Conservation (phyloP, 352 stramenopile genomes). For the Phytophthora capsici region DNA sequence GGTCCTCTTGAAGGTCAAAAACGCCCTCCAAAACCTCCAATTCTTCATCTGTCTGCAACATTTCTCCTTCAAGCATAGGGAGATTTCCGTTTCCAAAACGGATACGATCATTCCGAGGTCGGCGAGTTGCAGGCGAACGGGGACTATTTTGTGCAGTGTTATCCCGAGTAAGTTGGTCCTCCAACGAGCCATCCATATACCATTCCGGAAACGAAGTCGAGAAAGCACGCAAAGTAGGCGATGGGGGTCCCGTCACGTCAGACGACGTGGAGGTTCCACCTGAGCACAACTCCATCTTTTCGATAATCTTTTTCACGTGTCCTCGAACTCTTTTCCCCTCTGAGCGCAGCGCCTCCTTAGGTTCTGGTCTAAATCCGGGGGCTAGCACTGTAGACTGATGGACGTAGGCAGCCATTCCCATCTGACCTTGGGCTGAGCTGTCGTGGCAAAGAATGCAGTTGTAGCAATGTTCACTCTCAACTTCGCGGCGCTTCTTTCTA, state of each 20-base stretch:
- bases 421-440: constrained; percentile 76
- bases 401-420: constrained; percentile 86
- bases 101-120: constrained; percentile 54
- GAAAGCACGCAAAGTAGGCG: constrained; percentile 66
- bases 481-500: constrained; percentile 56
- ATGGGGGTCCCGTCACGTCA: constrained; percentile 48
- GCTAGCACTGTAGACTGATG: constrained; percentile 89
- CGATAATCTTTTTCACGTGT: constrained; percentile 76
- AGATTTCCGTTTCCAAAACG: constrained; percentile 46
- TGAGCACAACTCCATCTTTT: constrained; percentile 88
- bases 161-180: constrained; percentile 58
- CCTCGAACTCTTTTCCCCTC: constrained; percentile 62
- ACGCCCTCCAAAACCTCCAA: constrained; percentile 73
- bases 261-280: constrained; percentile 46
- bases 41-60: constrained; percentile 73
- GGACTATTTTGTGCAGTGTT: constrained; percentile 52
- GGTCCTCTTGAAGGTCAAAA: constrained; percentile 68
- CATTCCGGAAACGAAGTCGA: constrained; percentile 71
- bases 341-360: constrained; percentile 61
- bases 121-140: constrained; percentile 28
- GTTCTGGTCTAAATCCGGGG: constrained; percentile 72
- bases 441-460: constrained; percentile 91
- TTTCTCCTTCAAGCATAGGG: constrained; percentile 62
- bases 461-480: constrained; percentile 48
- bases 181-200: constrained; percentile 62